Evolutionary conservation across 2,329 filamentous ascomycete genomes (phyloP), one percentile per base, ranked within the genome.

Genomic region (Trichoderma koningiopsis): DNA sequence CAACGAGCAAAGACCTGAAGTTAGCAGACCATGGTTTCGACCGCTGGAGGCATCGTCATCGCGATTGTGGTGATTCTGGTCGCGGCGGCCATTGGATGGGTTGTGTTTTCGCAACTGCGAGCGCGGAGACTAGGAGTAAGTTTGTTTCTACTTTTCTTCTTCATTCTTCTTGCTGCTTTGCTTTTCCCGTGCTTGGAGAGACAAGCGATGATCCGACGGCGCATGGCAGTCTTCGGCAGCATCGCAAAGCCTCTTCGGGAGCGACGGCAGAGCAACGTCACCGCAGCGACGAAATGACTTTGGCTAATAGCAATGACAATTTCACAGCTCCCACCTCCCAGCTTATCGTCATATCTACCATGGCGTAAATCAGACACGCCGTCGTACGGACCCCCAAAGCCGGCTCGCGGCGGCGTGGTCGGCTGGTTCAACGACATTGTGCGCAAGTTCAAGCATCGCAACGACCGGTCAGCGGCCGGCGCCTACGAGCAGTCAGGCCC

Each of bases 401-500:
- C 89, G 73, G 79, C 89, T 71, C 76, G 87, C 8, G 85, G 88
- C 73, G 91, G 92, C 73, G 80, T 94, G 70, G 78, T 87, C 70
- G 91, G 90, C 77, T 96, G 92, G 92, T 77, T 96, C 79, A 88
- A 87, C 76, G 87, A 91, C 77, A 88, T 89, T 73, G 77, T 92
- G 72, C 83, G 83, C 76, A 83, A 84, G 43, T 82, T 95, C 77
- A 88, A 88, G 78, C 89, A 89, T 78, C 83, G 88, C 74, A 88
- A 89, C 78, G 87, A 84, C 72, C 87, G 89, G 65, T 88, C 87
- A 49, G 91, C 91, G 0, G 83, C 86, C 1, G 92, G 91, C 72
- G 90, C 90, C 58, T 94, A 93, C 82, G 92, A 94, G 75, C 81
- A 93, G 74, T 81, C 86, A 70, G 79, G 78, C 62, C n/a, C 47